Base-by-base conservation (phyloP, 441 rosid genomes). In the Oxalis stricta region DNA sequence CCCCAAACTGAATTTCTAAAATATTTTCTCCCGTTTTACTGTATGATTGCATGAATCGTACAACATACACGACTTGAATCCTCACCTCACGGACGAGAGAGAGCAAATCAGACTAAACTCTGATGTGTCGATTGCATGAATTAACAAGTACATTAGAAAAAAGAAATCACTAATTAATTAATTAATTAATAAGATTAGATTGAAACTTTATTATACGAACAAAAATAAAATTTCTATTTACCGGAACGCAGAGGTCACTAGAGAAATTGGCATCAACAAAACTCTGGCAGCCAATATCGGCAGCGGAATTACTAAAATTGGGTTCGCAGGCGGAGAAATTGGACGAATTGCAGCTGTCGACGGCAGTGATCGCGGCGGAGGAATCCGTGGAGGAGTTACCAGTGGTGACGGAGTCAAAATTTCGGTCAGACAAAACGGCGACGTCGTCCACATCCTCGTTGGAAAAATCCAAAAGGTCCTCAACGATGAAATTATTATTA, bases 391-490 rank as follows among this genome's bases (percentile, higher is more conserved):
- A 58, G 52, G 65, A 57, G 0, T 58, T 44, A 23, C 31, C 31
- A n/a, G n/a, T n/a, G 5, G 61, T 53, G 16, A 65, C 58, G 26
- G 40, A 28, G 29, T 52, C 76, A 6, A 59, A 33, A 13, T 53
- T 50, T 0, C n/a, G 60, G 1, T 58, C 82, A 15, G 53, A 53
- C 5, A 65, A 45, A 35, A 53, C 62, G 53, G 66, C 61, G 20
- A 77, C 84, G 14, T 77, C 87, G 47, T 84, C 62, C 53, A 65
- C 61, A 20, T 80, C 84, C 14, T 77, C 87, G 47, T 84, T 77
- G 54, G 97, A 77, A 58, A 88, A 82, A 60, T 88, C 91, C 11
- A 88, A 54, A 5, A 88, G 86, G 65, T 88, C 95, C 51, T 88
- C 97, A 2, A 89, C 96, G 4, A 61, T 61, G 70, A 89, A 89